Evolutionary conservation across 345 rosid species (phyloP), one percentile per base, ranked within the genome.

Genomic region (Moringa oleifera): DNA sequence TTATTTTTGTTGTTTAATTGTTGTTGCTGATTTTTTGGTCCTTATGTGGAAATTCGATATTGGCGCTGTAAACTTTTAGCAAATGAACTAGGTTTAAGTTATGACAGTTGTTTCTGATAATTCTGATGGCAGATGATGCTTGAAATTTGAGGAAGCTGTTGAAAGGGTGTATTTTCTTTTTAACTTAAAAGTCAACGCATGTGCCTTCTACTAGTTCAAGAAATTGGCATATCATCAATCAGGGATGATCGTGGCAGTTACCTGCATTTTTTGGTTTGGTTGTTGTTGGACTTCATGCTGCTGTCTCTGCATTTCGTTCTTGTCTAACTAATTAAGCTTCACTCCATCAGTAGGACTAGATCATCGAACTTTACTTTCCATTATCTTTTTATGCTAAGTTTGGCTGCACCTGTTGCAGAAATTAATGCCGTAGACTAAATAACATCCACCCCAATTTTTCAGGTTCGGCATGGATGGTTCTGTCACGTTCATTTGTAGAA

Each of bases 381-480:
- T 41, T 41, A 1, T 69, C 51, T 2, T n/a, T n/a, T n/a, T n/a
- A n/a, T n/a, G n/a, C n/a, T n/a, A n/a, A 4, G 25, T 57, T 20
- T 49, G 55, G 60, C n/a, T 46, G 64, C 61, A 51, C 5, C 20
- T 51, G 47, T 41, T 4, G 1, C 6, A 41, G 47, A 41, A 41
- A 41, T 41, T 41, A 16, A 41, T 41, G 6, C 47, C 12, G 13
- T 41, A 7, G 12, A 41, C 12, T 41, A 41, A 7, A 41, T 15
- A 18, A 51, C 54, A 18, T 51, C 54, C 54, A 19, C 4, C n/a
- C n/a, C 11, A 18, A 13, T 6, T 10, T 59, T 61, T 68, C 86
- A 95, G 99, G 98, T 61, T 95, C 98, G 2, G 99, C 99, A 20
- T 95, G 99, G 99, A 95, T 88, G 88, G 89, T 87, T 64, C 88